These are phyloP conservation scores for Cordyceps cateniannulata DNA, from an alignment of 2,329 filamentous ascomycete species.

Conservation along the genomic window DNA sequence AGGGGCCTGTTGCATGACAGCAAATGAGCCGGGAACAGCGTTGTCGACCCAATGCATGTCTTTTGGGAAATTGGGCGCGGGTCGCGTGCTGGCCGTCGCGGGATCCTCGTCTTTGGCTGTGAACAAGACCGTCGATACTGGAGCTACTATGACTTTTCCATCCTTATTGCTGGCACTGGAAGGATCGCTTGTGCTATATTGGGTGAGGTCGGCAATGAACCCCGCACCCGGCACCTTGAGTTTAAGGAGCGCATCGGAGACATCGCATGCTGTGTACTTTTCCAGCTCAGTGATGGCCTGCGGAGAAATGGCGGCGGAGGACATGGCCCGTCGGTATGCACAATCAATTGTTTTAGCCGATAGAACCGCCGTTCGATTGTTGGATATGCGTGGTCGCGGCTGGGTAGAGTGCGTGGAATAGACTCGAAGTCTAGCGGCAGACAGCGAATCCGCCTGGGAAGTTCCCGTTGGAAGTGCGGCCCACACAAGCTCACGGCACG, in stretches of 20 bases:
- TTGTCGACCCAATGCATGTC: conserved; percentile 64
- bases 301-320: conserved; percentile 14
- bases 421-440: not conserved
- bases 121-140: conserved; percentile 57
- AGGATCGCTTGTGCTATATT: conserved; percentile 21
- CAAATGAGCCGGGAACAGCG: conserved; percentile 51
- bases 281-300: conserved; percentile 23
- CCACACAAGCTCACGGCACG: conserved; percentile 22
- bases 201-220: conserved; percentile 52
- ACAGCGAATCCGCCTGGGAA: not conserved
- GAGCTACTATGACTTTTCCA: conserved; percentile 37
- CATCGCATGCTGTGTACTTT: conserved; percentile 45
- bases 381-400: not conserved
- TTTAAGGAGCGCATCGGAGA: conserved; percentile 68
- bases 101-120: conserved; percentile 43
- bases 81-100: conserved; percentile 18
- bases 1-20: conserved; percentile 59
- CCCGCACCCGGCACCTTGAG: conserved; percentile 61
- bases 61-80: conserved; percentile 44
- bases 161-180: conserved; percentile 18
- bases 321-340: conserved; percentile 12
- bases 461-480: not conserved
- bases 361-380: not conserved
- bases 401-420: not conserved
- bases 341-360: not conserved